These are phyloP conservation scores for Candida ponderosae DNA, from an alignment of 805 yeast genomes.

Conservation along the genomic window DNA sequence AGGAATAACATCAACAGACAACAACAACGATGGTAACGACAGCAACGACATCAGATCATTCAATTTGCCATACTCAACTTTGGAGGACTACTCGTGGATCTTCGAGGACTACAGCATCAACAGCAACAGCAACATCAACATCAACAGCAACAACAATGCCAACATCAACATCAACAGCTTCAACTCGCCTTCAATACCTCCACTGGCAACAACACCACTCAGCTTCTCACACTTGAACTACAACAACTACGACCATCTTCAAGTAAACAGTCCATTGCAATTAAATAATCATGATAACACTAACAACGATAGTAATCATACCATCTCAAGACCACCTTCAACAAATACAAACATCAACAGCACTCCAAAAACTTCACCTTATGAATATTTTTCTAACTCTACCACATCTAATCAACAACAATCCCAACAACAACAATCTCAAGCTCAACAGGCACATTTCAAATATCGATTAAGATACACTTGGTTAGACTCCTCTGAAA, in stretches of 20 bases:
- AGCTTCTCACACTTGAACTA: too few relatives aligned
- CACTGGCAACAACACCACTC: too few relatives aligned
- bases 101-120: neutral
- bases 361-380: too few relatives aligned
- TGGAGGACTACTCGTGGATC: constrained; percentile 1
- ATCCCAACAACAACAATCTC: neutral
- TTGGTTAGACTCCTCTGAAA: neutral
- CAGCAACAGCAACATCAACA: neutral
- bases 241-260: too few relatives aligned
- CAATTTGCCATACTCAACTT: neutral
- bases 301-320: too few relatives aligned
- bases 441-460: neutral
- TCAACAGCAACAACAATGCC: neutral
- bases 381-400: neutral
- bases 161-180: neutral
- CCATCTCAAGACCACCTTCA: too few relatives aligned
- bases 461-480: neutral
- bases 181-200: too few relatives aligned
- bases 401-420: neutral
- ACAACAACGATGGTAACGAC: too few relatives aligned
- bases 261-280: too few relatives aligned
- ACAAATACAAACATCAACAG: too few relatives aligned
- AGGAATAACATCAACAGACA: too few relatives aligned
- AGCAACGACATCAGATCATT: neutral
- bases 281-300: too few relatives aligned